These are phyloP conservation scores for Lasiodiplodia sp. DNA, from an alignment of 2,329 filamentous ascomycete genomes.

Conservation along the genomic window DNA sequence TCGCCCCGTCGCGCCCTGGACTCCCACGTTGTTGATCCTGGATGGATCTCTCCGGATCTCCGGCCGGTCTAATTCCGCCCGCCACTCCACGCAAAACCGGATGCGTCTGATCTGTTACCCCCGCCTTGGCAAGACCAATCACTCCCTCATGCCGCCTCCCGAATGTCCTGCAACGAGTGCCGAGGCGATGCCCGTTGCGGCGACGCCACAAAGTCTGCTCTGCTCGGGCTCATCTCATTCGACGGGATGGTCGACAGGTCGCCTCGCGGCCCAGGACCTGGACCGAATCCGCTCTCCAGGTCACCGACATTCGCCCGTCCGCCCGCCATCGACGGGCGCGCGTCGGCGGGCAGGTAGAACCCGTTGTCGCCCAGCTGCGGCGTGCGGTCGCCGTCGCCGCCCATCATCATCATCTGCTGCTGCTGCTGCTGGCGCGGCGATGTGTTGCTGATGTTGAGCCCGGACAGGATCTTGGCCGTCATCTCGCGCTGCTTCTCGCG, in stretches of 20 bases:
- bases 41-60: constrained; percentile 20
- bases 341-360: constrained; percentile 1
- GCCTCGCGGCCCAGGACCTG: constrained; percentile 9
- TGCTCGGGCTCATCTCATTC: constrained; percentile 19
- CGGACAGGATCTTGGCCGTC: constrained; percentile 26
- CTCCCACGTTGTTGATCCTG: constrained; percentile 15
- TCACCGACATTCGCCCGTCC: constrained; percentile 3
- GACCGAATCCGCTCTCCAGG: constrained; percentile 23
- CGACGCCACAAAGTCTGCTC: constrained; percentile 15
- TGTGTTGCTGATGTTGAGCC: constrained; percentile 15
- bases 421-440: background rate
- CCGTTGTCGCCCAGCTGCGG: constrained; percentile 17
- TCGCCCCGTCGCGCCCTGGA: background rate
- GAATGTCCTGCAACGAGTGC: constrained; percentile 20
- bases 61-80: background rate
- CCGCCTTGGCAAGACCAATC: constrained; percentile 7
- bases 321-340: background rate
- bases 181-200: constrained; percentile 17
- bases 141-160: constrained; percentile 5
- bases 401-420: background rate
- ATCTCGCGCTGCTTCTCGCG: constrained; percentile 30
- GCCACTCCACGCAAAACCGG: background rate
- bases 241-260: constrained; percentile 22
- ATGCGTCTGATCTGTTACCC: constrained; percentile 9
- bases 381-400: constrained; percentile 16